phyloP scores from a whole-genome alignment of 306 rosid species.

The Cucurbita pepo region DNA sequence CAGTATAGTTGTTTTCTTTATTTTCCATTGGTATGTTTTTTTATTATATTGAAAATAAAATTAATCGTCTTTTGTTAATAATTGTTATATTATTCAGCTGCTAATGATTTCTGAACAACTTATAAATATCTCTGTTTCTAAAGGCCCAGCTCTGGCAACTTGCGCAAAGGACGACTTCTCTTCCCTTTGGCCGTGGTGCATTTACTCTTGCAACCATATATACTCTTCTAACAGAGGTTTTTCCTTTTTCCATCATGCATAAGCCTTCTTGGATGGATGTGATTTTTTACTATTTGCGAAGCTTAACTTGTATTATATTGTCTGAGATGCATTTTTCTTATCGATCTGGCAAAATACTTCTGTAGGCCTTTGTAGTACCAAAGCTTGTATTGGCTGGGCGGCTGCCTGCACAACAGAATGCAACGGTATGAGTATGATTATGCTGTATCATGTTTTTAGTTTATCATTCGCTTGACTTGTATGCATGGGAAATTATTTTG shows the following conservation, averaged over 20 bases:
- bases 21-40: background rate
- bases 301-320: background rate
- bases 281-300: background rate
- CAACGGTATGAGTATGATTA: constrained; percentile 53
- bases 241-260: background rate
- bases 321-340: background rate
- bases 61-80: background rate
- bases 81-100: background rate
- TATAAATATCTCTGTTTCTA: constrained; percentile 5
- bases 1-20: background rate
- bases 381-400: constrained; percentile 96
- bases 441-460: constrained; percentile 4
- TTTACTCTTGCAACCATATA: constrained; percentile 89
- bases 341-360: background rate
- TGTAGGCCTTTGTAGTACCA: constrained; percentile 75
- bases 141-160: constrained; percentile 93
- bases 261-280: background rate
- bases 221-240: constrained; percentile 93
- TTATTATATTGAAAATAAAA: background rate
- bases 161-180: constrained; percentile 92
- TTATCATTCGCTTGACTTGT: background rate
- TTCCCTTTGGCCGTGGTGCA: constrained; percentile 96
- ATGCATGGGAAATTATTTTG: background rate
- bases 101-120: background rate
- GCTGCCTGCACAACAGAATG: constrained; percentile 95